Evolutionary conservation across 805 yeast species (phyloP), one percentile per base, ranked within the genome.

Genomic region (Saitoella complicata): DNA sequence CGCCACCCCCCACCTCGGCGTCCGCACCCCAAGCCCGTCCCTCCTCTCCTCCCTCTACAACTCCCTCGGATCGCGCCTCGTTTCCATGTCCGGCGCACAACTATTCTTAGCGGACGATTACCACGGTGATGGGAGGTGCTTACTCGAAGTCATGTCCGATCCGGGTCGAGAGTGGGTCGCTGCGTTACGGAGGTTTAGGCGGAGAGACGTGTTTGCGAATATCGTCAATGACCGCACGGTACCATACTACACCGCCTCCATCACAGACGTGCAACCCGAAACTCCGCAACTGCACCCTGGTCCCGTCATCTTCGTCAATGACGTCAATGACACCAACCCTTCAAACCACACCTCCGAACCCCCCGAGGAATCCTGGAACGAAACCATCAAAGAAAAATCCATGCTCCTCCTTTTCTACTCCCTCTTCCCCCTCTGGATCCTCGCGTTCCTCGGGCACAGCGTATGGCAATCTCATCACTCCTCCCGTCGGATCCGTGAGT

Each of bases 181-280:
- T 43, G 93, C 82, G 0, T 65, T 87, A 42, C 46, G 55, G 7
- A 55, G 53, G 46, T 87, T 87, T 58, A 63, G 75, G 48, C 67
- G 70, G 45, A 69, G 80, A 44, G 64, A 73, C 3, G 58, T 76
- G 2, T 65, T 85, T 46, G 86, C 95, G 7, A 87, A 88, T 61
- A 70, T 79, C 29, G 69, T 76, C 45, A 78, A 82, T 56, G 97
- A 87, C 60, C 68, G 95, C 47, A 75, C 94, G 0, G 97, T 87
- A 6, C 79, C 88, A 10, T 88, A 85, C 59, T 82, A 76, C 62
- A 84, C 96, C 0, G 70, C 94, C 0, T 86, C 68, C 59, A 79
- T 88, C 46, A 69, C 88, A 3, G 69, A 76, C 32, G 71, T 69
- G 48, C 75, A 82, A 45, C 94, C 95, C 1, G 86, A 85, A 57